Percentiles rank a stretch among this genome's conserved stretches.
Evolutionary conservation across 2,329 filamentous ascomycete species (phyloP).

Genomic region (Sphaerostilbella broomeana): DNA sequence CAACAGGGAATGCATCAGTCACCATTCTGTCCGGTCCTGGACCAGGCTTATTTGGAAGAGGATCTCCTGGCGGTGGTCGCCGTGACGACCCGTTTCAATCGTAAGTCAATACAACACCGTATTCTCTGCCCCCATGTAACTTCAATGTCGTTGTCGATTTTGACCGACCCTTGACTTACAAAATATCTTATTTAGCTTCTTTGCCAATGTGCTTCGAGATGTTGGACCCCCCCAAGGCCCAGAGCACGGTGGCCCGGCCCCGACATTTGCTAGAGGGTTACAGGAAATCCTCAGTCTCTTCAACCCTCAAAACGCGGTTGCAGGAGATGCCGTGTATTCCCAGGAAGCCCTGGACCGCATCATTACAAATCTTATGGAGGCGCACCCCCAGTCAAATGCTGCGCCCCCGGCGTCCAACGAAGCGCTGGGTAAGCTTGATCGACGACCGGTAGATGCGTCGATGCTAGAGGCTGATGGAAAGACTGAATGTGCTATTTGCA

Average conservation of each 20-base stretch:
- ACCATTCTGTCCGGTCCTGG: constrained; percentile 40
- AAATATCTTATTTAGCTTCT: constrained; percentile 33
- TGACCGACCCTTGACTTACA: constrained; percentile 24
- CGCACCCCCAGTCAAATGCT: constrained; percentile 67
- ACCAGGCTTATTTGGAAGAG: constrained; percentile 11
- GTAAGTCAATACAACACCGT: constrained; percentile 30
- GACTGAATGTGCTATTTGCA: constrained; percentile 90
- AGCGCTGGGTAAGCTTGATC: constrained; percentile 67
- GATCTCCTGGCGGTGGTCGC: constrained; percentile 15
- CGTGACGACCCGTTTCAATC: constrained; percentile 39
- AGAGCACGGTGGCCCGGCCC: constrained; percentile 19
- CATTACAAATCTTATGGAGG: constrained; percentile 82
- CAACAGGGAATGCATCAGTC: constrained; percentile 40
- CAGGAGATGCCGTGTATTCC: constrained; percentile 80
- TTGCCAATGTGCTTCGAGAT: constrained; percentile 39
- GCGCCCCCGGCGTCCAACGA: constrained; percentile 72
- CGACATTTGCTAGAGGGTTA: constrained; percentile 31
- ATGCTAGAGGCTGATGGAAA: constrained; percentile 62
- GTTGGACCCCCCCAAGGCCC: constrained; percentile 27
- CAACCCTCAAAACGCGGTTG: constrained; percentile 44
- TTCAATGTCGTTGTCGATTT: constrained; percentile 3
- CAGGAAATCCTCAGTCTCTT: constrained; percentile 50
- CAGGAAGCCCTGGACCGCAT: constrained; percentile 88
- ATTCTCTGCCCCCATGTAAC: neutral
- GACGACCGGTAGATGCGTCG: constrained; percentile 60